A percentile compares a stretch with the other conserved stretches of the same genome.
phyloP scores from a whole-genome alignment of 352 stramenopile species.

The Pythium chondricola region DNA sequence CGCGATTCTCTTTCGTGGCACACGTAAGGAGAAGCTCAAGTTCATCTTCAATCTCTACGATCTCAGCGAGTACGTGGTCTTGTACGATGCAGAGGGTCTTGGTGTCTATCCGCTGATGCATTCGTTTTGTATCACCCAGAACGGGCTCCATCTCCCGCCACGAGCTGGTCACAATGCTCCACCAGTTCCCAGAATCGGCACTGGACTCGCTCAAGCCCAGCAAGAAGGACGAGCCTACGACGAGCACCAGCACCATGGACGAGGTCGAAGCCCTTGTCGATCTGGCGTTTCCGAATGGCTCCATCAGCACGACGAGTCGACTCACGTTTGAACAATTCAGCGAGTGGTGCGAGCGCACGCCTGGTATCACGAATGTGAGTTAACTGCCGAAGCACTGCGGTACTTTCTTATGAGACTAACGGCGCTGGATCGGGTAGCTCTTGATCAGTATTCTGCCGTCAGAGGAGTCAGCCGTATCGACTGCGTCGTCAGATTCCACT shows the following conservation, averaged over 20 bases:
- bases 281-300: conserved; percentile 43
- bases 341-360: conserved; percentile 77
- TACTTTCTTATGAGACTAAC: no score
- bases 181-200: conserved; percentile 75
- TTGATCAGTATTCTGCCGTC: conserved; percentile 72
- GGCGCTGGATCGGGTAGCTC: conserved; percentile 54
- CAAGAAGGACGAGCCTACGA: conserved; percentile 21
- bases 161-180: conserved; percentile 80
- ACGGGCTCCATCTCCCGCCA: conserved; percentile 81
- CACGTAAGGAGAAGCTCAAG: conserved; percentile 87
- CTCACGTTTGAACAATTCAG: conserved; percentile 87
- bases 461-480: conserved; percentile 25
- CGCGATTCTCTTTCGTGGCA: conserved; percentile 79
- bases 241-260: conserved; percentile 33
- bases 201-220: conserved; percentile 52
- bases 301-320: conserved; percentile 30
- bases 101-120: neutral
- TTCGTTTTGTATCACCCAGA: conserved; percentile 26
- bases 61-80: conserved; percentile 54
- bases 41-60: conserved; percentile 94
- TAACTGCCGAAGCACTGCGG: no score
- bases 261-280: conserved; percentile 83
- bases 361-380: conserved; percentile 64
- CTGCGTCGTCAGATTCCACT: neutral
- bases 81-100: neutral